phyloP scores from a whole-genome alignment of 2,329 filamentous ascomycete species.

The Daldinia sp. region DNA sequence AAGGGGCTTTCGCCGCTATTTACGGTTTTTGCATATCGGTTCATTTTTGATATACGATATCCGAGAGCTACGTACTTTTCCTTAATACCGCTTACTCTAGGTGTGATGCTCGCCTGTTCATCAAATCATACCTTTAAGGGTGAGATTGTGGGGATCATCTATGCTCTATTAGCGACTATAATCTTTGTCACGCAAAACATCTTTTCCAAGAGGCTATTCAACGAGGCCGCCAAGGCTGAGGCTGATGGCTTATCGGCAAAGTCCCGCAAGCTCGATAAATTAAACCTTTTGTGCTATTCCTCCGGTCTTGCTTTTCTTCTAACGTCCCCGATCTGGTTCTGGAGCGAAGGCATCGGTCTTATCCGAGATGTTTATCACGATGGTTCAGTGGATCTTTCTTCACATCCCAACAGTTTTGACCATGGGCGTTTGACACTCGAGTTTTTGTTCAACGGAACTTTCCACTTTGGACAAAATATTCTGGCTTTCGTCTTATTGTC shows the following conservation, averaged over 20 bases:
- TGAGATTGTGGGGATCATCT: constrained; percentile 88
- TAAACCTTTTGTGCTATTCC: constrained; percentile 97
- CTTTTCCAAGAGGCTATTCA: constrained; percentile 97
- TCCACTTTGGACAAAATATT: constrained; percentile 96
- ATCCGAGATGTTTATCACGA: constrained; percentile 81
- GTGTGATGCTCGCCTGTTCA: constrained; percentile 96
- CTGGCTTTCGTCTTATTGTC: constrained; percentile 92
- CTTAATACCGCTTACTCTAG: constrained; percentile 86
- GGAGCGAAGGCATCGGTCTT: constrained; percentile 83
- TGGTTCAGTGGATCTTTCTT: constrained; percentile 72
- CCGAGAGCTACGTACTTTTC: constrained; percentile 87
- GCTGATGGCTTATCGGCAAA: constrained; percentile 70
- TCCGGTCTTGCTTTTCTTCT: constrained; percentile 90
- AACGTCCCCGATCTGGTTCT: constrained; percentile 91
- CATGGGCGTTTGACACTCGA: constrained; percentile 80
- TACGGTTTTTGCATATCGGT: constrained; percentile 90
- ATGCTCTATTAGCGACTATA: constrained; percentile 87
- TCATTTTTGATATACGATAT: constrained; percentile 89
- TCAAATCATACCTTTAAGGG: constrained; percentile 79
- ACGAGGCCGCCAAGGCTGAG: constrained; percentile 87
- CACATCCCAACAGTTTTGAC: constrained; percentile 72
- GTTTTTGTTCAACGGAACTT: constrained; percentile 95
- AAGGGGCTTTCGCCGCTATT: constrained; percentile 96
- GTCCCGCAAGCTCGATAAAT: constrained; percentile 88
- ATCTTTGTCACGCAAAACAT: constrained; percentile 99